Base-by-base conservation (phyloP, 1,139 yeast species). In the Waltiozyma sp. region DNA sequence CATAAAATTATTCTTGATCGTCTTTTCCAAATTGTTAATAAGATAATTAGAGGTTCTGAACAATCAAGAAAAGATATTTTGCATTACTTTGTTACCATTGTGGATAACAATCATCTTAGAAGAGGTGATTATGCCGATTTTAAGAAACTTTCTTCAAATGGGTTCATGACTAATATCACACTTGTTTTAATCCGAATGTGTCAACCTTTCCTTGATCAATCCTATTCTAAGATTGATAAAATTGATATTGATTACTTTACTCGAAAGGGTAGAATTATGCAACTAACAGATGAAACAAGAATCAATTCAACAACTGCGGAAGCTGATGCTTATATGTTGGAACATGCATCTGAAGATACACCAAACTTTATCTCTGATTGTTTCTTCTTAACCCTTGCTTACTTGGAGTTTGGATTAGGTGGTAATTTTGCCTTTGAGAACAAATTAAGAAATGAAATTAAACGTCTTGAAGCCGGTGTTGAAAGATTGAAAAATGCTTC, bases 361-460 rank as follows among this genome's bases (percentile, higher is more conserved):
- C 64, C 86, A 6, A 91, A 91, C 55, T 91, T 91, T 59, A 83
- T 93, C 16, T 80, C 95, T 5, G 91, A 89, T 53, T 82, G 95
- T 54, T 93, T 88, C 62, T 91, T 73, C 57, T 62, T 91, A 46
- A 77, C 93, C 10, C 67, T 83, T 41, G 78, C 95, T 0, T 88
- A 82, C 59, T 65, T 87, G 44, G 89, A 91, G 52, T 93, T 84
- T 61, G 99, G 97, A 39, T 66, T 87, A 38, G 95, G 95, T 31
- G 97, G 96, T 41, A 65, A 84, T 0, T 65, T 72, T 43, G 69
- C 78, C 40, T 72, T 73, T 40, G 77, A 75, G 49, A 77, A 76
- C 42, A 53, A 47, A 19, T 9, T 50, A n/a, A 46, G 43, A 16
- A 68, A 69, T 37, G 68, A 69, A 44, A 64, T 77, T 36, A 73